phyloP scores from a whole-genome alignment of 2,329 filamentous ascomycete species.

The Myriosclerotinia curreyana region DNA sequence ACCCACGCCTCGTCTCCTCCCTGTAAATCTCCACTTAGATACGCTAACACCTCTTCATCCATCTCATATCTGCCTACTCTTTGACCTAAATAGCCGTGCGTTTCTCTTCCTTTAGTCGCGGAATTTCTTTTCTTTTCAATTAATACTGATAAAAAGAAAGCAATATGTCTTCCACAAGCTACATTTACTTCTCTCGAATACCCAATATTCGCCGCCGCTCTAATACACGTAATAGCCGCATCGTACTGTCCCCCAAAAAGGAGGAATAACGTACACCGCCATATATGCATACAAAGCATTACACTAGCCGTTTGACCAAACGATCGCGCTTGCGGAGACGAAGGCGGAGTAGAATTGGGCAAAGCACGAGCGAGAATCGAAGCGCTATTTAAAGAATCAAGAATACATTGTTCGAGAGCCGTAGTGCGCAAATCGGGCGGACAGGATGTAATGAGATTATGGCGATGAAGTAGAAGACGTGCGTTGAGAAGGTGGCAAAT shows the following conservation, averaged over 20 bases:
- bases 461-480: conserved; percentile 81
- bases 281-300: conserved; percentile 78
- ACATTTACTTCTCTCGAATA: conserved; percentile 68
- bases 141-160: conserved; percentile 74
- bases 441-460: conserved; percentile 76
- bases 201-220: conserved; percentile 67
- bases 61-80: conserved; percentile 27
- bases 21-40: conserved; percentile 83
- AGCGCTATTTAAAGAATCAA: conserved; percentile 74
- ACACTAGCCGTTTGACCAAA: conserved; percentile 53
- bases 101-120: conserved; percentile 32
- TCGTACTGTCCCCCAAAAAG: conserved; percentile 71
- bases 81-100: conserved; percentile 12
- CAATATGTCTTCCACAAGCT: conserved; percentile 76
- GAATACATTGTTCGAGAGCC: conserved; percentile 75
- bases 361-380: conserved; percentile 68
- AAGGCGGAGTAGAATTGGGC: conserved; percentile 38
- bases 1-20: conserved; percentile 79
- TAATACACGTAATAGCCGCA: conserved; percentile 68
- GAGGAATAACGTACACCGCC: conserved; percentile 80
- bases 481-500: conserved; percentile 77
- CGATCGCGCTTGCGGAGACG: conserved; percentile 22
- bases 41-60: conserved; percentile 87
- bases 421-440: conserved; percentile 61
- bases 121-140: conserved; percentile 49